Conservation (phyloP, 495 filamentous ascomycete species). For the Rusavskia elegans region DNA sequence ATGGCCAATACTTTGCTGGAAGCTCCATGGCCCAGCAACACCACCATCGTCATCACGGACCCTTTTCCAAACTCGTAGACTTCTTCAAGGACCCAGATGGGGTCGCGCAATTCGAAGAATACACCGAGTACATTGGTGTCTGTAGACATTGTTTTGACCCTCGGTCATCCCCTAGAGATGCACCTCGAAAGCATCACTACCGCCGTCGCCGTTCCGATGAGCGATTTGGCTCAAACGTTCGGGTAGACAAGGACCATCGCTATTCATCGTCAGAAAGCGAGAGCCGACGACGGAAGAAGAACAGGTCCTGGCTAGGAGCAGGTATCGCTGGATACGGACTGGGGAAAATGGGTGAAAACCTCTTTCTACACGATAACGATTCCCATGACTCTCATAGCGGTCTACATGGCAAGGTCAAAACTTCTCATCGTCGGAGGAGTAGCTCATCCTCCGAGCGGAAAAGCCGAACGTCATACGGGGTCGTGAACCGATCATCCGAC, state of each 20-base stretch:
- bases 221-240: conserved; percentile 27
- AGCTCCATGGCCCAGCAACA: conserved; percentile 28
- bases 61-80: conserved; percentile 39
- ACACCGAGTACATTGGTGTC: conserved; percentile 55
- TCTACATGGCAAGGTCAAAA: conserved; percentile 27
- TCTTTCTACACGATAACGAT: conserved; percentile 39
- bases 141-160: conserved; percentile 56
- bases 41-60: conserved; percentile 28
- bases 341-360: conserved; percentile 29
- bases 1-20: background rate
- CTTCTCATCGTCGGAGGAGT: conserved; percentile 12
- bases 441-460: conserved; percentile 20
- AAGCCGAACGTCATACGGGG: conserved; percentile 30
- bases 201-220: conserved; percentile 25
- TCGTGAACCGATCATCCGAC: conserved; percentile 17
- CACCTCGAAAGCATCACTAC: conserved; percentile 50
- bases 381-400: conserved; percentile 37
- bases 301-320: conserved; percentile 35
- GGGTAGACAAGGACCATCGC: conserved; percentile 40
- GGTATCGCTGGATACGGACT: conserved; percentile 31
- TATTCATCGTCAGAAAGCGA: conserved; percentile 42
- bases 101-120: conserved; percentile 55
- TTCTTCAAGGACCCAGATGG: conserved; percentile 55
- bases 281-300: conserved; percentile 28
- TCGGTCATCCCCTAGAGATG: conserved; percentile 38